Conservation (phyloP, 1,284 basidiomycete genomes). For the Tilletia indica region DNA sequence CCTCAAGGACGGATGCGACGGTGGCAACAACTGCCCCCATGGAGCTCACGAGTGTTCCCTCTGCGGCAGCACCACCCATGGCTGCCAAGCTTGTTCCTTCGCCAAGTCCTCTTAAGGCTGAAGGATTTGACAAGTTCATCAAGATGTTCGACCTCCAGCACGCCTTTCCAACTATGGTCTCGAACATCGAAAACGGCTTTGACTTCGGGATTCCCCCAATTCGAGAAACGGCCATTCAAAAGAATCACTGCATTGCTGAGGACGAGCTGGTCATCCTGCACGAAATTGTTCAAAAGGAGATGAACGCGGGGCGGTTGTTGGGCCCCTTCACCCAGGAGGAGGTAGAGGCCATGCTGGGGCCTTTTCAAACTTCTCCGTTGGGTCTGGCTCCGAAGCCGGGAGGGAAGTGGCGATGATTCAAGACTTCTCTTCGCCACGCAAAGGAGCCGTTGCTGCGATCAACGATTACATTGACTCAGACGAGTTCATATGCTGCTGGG, state of each 20-base stretch:
- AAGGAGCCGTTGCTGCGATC: not conserved
- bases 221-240: not conserved
- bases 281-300: not conserved
- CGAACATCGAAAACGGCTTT: not conserved
- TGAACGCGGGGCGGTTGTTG: not conserved
- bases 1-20: not conserved
- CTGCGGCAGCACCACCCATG: not conserved
- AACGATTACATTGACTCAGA: constrained; percentile 3
- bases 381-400: not conserved
- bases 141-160: not conserved
- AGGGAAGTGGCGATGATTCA: not conserved
- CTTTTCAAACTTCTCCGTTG: not conserved
- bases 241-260: not conserved
- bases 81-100: not conserved
- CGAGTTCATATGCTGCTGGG: not conserved
- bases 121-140: not conserved
- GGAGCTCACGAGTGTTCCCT: not conserved
- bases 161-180: not conserved
- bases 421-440: constrained; percentile 2
- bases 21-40: not conserved
- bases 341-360: not conserved
- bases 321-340: not conserved
- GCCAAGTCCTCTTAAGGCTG: not conserved
- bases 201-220: not conserved
- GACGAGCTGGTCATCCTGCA: not conserved